Evolutionary conservation across 2,329 filamentous ascomycete genomes (phyloP).

Genomic region (Fragosphaeria purpurea): DNA sequence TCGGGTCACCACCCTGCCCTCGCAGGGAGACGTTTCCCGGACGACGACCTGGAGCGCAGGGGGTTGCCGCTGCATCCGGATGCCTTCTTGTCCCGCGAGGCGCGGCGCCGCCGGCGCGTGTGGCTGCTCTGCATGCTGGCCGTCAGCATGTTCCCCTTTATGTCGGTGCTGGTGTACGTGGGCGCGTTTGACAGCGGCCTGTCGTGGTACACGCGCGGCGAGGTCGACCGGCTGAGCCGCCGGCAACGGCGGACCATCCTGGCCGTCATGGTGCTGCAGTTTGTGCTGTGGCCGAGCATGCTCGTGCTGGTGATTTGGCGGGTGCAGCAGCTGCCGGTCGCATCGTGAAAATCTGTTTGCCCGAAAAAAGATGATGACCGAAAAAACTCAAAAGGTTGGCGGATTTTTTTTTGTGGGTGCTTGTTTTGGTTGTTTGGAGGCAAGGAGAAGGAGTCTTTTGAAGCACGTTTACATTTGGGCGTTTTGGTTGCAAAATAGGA

Average conservation of each 20-base stretch:
- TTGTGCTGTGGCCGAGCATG: constrained; percentile 14
- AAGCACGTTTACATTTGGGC: too few species aligned
- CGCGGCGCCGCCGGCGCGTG: constrained; percentile 20
- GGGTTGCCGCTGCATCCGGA: constrained; percentile 15
- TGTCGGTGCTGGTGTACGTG: constrained; percentile 32
- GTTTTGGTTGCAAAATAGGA: too few species aligned
- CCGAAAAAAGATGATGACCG: too few species aligned
- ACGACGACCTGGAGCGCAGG: constrained; percentile 5
- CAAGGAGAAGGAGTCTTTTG: too few species aligned
- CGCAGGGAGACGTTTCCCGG: too few species aligned
- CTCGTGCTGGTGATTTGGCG: constrained; percentile 14
- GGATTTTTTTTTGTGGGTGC: too few species aligned
- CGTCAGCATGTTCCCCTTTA: constrained; percentile 35
- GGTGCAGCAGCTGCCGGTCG: background rate
- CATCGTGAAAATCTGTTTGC: too few species aligned
- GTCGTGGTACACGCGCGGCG: constrained; percentile 38
- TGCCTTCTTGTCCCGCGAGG: constrained; percentile 18
- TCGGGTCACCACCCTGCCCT: too few species aligned
- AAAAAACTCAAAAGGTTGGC: too few species aligned
- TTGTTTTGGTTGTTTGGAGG: too few species aligned
- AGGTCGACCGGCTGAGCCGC: constrained; percentile 29
- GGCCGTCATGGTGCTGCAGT: constrained; percentile 20
- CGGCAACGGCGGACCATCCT: constrained; percentile 27
- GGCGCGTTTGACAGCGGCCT: constrained; percentile 36
- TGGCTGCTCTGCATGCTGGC: constrained; percentile 30